Conservation (phyloP, 805 yeast genomes). For the Grigorovia transvaalensis region DNA sequence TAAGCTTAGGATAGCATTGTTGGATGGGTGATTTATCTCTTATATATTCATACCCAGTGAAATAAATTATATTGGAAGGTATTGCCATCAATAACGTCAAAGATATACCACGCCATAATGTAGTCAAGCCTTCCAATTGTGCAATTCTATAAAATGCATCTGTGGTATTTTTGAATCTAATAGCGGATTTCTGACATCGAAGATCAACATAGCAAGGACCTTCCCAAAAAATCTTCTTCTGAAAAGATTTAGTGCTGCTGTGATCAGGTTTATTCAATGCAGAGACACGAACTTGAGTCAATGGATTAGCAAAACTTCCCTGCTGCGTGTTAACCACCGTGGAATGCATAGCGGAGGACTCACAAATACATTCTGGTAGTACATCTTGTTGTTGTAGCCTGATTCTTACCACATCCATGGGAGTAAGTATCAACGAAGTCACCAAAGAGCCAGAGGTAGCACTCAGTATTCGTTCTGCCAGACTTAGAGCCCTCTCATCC, state of each 20-base stretch:
- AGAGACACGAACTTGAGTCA: conserved; percentile 1
- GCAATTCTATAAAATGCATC: conserved; percentile 63
- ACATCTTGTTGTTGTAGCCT: conserved; percentile 70
- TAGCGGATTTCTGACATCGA: conserved; percentile 22
- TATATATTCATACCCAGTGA: conserved; percentile 83
- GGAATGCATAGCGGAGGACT: conserved; percentile 2
- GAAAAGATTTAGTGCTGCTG: not conserved
- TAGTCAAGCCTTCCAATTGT: conserved; percentile 58
- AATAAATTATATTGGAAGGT: conserved; percentile 88
- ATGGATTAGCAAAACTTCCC: conserved; percentile 5
- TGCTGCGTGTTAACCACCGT: not conserved
- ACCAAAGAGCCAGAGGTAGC: conserved; percentile 68
- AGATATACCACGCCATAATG: conserved; percentile 85
- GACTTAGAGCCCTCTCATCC: conserved; percentile 7
- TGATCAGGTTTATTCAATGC: not conserved
- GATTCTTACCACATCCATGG: conserved; percentile 69
- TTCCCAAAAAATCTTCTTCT: conserved; percentile 21
- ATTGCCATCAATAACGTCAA: conserved; percentile 78
- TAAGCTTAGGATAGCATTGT: conserved; percentile 31
- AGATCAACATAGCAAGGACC: conserved; percentile 26
- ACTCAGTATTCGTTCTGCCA: conserved; percentile 60
- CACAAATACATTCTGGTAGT: conserved; percentile 35
- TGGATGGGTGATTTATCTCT: conserved; percentile 61
- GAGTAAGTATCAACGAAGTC: conserved; percentile 67
- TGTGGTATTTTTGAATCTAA: conserved; percentile 51